Evolutionary conservation across 2,329 filamentous ascomycete species (phyloP), one percentile per base, ranked within the genome.

Genomic region (Aspergillus fumigatus): DNA sequence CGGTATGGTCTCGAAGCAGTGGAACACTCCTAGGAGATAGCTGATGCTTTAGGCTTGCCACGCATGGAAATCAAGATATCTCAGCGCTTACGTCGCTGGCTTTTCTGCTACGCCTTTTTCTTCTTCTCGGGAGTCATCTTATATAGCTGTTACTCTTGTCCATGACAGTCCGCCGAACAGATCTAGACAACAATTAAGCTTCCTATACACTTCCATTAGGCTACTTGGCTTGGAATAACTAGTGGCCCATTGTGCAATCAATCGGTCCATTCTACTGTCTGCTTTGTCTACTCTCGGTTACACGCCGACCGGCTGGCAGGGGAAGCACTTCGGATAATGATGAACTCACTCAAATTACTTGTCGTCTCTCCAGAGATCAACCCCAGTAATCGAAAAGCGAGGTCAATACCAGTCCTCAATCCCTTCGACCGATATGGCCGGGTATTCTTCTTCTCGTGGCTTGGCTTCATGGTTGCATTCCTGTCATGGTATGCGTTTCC

Each of bases 401-500:
- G 83, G 58, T 89, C 89, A 0, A 84, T 96, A 49, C 92, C 92
- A 0, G 72, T 90, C 23, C 77, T 96, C 59, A 96, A 96, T 71
- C 84, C 88, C 0, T 70, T 92, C 65, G 82, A 95, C 71, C 78
- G 86, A 65, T 92, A 96, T 78, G 92, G 91, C 40, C 83, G 91
- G 6, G 91, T 94, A 0, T 96, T 95, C 75, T 91, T 92, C 79
- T 96, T 96, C 77, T 89, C 88, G 1, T 94, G 89, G 86, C 82
- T 92, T 50, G 89, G 89, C 2, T 94, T 94, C 74, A 86, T 94
- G 82, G 83, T 93, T 53, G 88, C 89, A 7, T 96, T 96, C 75
- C 90, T 90, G 82, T 92, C 90, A 10, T 96, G 83, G 83, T 96
- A 95, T 78, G 89, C 92, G 1, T 96, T 96, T 74, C 90, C 92